A percentile compares a stretch with the other conserved stretches of the same genome.
Conservation (phyloP, 768 basidiomycete genomes). For the Mycena venus region DNA sequence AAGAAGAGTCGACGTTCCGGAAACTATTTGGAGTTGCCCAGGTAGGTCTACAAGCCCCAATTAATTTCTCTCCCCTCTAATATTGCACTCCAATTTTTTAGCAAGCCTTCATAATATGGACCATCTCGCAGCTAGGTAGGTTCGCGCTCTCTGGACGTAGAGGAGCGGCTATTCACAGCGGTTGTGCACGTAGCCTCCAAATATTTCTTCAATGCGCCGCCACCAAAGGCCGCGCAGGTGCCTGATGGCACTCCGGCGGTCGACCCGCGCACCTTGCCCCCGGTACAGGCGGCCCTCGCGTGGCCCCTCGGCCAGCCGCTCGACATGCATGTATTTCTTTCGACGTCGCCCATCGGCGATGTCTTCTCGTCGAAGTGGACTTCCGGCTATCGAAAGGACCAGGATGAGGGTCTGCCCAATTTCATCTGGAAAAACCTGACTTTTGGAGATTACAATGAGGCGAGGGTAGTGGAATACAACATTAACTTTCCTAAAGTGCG, state of each 20-base stretch:
- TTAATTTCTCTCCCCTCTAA: neutral
- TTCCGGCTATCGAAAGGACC: constrained; percentile 61
- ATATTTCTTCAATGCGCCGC: constrained; percentile 47
- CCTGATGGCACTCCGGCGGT: constrained; percentile 32
- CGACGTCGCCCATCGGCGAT: constrained; percentile 73
- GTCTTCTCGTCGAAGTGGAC: constrained; percentile 70
- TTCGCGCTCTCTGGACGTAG: constrained; percentile 16
- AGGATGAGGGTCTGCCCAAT: constrained; percentile 68
- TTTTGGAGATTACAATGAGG: constrained; percentile 82
- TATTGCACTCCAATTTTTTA: constrained; percentile 43
- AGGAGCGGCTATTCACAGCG: constrained; percentile 18
- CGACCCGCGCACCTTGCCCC: constrained; percentile 67
- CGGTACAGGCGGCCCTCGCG: constrained; percentile 64
- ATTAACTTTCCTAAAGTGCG: constrained; percentile 79
- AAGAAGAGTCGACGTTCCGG: constrained; percentile 24
- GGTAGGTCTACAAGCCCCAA: neutral
- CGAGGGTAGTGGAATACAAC: constrained; percentile 66
- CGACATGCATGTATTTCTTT: constrained; percentile 81
- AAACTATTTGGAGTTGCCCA: constrained; percentile 29
- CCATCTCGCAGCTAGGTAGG: constrained; percentile 70
- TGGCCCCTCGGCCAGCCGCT: constrained; percentile 75
- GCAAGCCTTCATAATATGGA: constrained; percentile 80
- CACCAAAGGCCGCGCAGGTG: neutral
- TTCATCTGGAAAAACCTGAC: constrained; percentile 85
- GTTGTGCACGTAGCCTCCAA: constrained; percentile 55